Conservation (phyloP, 164 flowering plant species). For the Euptelea pleiosperma region DNA sequence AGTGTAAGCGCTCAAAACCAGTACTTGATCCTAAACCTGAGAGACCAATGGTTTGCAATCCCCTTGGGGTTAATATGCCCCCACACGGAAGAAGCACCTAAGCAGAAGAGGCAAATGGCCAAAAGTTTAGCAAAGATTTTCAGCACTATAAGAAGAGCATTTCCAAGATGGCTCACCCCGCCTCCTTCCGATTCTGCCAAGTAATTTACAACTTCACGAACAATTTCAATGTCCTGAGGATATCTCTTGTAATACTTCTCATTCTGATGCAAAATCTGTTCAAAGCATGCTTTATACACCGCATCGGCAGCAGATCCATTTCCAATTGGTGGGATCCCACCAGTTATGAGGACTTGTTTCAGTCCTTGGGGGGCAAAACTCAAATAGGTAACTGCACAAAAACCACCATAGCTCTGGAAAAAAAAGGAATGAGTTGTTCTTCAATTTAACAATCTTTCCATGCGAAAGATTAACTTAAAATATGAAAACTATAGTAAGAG, state of each 20-base stretch:
- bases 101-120: neutral
- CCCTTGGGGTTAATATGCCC: slow-evolving; percentile 77
- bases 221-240: slow-evolving; percentile 82
- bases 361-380: slow-evolving; percentile 92
- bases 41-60: slow-evolving; percentile 82
- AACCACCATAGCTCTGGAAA: slow-evolving; percentile 89
- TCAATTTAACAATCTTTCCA: neutral
- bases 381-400: slow-evolving; percentile 93
- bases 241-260: slow-evolving; percentile 88
- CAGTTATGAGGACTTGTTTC: slow-evolving; percentile 82
- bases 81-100: slow-evolving; percentile 95
- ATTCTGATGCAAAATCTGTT: slow-evolving; percentile 60
- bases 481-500: neutral
- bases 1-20: slow-evolving; percentile 97
- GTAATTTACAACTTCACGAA: slow-evolving; percentile 67
- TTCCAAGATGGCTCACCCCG: slow-evolving; percentile 49
- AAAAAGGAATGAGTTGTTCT: neutral
- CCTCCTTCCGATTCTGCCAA: slow-evolving; percentile 79
- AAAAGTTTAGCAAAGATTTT: neutral
- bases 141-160: neutral
- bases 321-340: slow-evolving; percentile 87
- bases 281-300: slow-evolving; percentile 65
- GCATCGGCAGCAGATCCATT: slow-evolving; percentile 75
- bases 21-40: slow-evolving; percentile 72
- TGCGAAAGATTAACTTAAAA: neutral